Percentiles rank a stretch among this genome's conserved stretches.
phyloP scores from a whole-genome alignment of 1,284 basidiomycete species.

The Ganoderma leucocontextum region DNA sequence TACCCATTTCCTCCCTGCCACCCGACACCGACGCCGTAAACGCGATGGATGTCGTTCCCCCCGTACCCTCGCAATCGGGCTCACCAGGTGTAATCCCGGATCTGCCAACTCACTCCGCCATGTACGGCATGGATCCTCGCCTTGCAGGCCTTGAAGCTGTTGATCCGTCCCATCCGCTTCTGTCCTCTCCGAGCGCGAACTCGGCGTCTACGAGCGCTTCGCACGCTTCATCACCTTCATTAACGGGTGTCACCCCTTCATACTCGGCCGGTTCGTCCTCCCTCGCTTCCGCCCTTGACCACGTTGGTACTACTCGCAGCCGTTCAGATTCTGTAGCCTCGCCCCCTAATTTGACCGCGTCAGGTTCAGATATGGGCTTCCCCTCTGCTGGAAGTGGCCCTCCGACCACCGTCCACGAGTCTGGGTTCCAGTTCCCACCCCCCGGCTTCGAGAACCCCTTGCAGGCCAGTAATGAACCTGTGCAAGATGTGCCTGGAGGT shows the following conservation, averaged over 20 bases:
- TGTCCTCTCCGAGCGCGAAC: constrained; percentile 51
- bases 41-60: constrained; percentile 49
- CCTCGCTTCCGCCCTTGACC: constrained; percentile 46
- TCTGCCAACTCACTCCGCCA: constrained; percentile 43
- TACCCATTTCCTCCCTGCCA: constrained; percentile 45
- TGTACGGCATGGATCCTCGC: constrained; percentile 39
- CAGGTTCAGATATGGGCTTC: constrained; percentile 43
- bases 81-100: constrained; percentile 49
- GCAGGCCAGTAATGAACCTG: constrained; percentile 36
- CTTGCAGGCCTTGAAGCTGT: constrained; percentile 39
- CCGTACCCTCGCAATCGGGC: constrained; percentile 37
- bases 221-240: constrained; percentile 52
- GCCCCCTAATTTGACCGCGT: constrained; percentile 40
- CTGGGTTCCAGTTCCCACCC: constrained; percentile 42
- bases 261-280: constrained; percentile 45
- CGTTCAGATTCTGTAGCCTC: constrained; percentile 49
- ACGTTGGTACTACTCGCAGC: constrained; percentile 41
- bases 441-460: constrained; percentile 38
- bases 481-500: constrained; percentile 43
- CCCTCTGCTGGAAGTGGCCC: constrained; percentile 43
- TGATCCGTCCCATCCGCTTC: constrained; percentile 39
- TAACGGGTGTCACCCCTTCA: constrained; percentile 42
- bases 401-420: constrained; percentile 41
- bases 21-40: constrained; percentile 43
- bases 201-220: constrained; percentile 50